These are phyloP conservation scores for Colletotrichum lentis DNA, from an alignment of 2,329 filamentous ascomycete species.

Conservation along the genomic window DNA sequence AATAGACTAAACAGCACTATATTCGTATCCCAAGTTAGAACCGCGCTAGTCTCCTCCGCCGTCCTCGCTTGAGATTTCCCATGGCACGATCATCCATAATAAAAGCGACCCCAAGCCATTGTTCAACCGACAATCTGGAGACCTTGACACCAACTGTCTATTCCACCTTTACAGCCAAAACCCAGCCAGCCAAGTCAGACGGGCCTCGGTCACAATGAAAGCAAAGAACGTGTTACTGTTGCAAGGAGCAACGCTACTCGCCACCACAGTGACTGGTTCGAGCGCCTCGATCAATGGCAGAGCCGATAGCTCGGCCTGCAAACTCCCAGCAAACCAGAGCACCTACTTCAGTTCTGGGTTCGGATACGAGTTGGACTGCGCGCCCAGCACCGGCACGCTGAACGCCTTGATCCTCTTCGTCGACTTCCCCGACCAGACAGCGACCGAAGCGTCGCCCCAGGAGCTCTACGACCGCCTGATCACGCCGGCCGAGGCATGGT, in stretches of 20 bases:
- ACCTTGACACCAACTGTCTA: no score
- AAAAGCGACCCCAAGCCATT: not conserved
- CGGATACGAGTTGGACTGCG: slow-evolving; percentile 44
- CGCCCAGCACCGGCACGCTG: slow-evolving; percentile 45
- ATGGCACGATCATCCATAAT: not conserved
- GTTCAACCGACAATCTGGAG: not conserved
- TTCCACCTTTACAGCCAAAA: not conserved
- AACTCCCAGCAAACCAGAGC: slow-evolving; percentile 41
- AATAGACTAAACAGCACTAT: not conserved
- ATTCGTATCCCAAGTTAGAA: not conserved
- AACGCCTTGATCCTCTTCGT: slow-evolving; percentile 49
- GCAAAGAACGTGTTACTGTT: not conserved
- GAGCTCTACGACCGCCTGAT: slow-evolving; percentile 16
- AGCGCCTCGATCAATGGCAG: not conserved
- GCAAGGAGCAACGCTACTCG: slow-evolving; percentile 1
- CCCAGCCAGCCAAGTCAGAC: no score
- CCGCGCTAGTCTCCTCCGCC: not conserved
- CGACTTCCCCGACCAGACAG: slow-evolving; percentile 45
- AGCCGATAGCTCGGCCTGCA: slow-evolving; percentile 31
- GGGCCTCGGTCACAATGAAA: not conserved
- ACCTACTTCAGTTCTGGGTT: slow-evolving; percentile 46
- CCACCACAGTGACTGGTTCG: not conserved
- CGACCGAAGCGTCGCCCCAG: slow-evolving; percentile 33
- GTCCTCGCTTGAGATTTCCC: not conserved
- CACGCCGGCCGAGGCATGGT: slow-evolving; percentile 24